Evolutionary conservation across 164 flowering plant genomes (phyloP).

Genomic region (Umbellularia californica): DNA sequence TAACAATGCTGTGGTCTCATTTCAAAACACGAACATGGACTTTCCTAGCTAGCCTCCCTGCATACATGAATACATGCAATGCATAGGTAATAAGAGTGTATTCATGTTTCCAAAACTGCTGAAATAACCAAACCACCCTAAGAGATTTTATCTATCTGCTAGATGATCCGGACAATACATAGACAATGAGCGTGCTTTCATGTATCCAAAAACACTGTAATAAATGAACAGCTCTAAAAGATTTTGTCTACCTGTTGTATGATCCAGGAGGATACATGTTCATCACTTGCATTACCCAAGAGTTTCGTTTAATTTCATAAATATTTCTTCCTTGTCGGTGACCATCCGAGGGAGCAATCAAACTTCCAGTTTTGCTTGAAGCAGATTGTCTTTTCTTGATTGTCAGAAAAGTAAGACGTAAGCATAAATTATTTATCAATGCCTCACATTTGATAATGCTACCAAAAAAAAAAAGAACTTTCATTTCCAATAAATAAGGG

Average conservation of each 20-base stretch:
- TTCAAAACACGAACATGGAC: no score
- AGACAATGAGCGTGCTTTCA: no score
- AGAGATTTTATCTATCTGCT: no score
- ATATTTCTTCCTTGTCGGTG: constrained; percentile 39
- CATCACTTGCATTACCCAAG: constrained; percentile 83
- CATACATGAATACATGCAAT: no score
- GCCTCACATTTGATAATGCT: not conserved
- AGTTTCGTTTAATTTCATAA: constrained; percentile 29
- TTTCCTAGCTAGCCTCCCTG: no score
- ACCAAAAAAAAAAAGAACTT: no score
- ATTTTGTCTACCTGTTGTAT: constrained; percentile 46
- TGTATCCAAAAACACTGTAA: not conserved
- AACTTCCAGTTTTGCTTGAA: constrained; percentile 64
- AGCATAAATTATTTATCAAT: constrained; percentile 1
- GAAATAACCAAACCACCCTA: no score
- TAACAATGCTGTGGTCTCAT: no score
- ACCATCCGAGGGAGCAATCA: constrained; percentile 42
- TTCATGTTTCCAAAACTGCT: no score
- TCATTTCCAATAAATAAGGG: no score
- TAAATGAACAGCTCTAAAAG: constrained; percentile 4
- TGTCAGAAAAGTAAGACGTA: constrained; percentile 29
- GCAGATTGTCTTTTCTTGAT: constrained; percentile 95
- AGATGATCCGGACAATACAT: no score
- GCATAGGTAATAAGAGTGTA: no score
- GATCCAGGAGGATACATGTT: constrained; percentile 79